Percentiles rank a stretch among this genome's conserved stretches.
Conservation (phyloP, 768 basidiomycete genomes). For the Lactifluus subvellereus region DNA sequence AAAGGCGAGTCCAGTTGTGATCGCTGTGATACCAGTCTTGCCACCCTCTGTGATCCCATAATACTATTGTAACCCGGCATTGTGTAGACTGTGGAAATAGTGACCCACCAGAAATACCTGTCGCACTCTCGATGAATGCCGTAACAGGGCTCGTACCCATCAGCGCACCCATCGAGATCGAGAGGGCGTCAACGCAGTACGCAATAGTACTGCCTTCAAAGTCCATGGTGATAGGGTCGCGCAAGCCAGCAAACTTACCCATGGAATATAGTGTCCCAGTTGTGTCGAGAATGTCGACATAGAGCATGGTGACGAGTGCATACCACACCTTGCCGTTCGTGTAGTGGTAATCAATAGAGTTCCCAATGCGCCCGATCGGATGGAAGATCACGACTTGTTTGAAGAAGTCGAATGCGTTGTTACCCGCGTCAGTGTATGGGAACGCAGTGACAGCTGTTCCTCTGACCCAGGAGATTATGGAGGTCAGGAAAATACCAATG, state of each 20-base stretch:
- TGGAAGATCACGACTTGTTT: slow-evolving; percentile 78
- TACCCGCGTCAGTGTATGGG: slow-evolving; percentile 62
- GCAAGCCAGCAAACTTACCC: slow-evolving; percentile 87
- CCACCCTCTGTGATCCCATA: slow-evolving; percentile 58
- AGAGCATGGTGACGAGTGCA: slow-evolving; percentile 82
- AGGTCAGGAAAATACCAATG: slow-evolving; percentile 77
- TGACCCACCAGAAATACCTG: slow-evolving; percentile 59
- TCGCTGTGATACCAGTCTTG: slow-evolving; percentile 78
- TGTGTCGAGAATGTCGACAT: slow-evolving; percentile 71
- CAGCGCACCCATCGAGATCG: slow-evolving; percentile 74
- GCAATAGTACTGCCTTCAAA: slow-evolving; percentile 81
- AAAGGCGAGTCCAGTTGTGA: slow-evolving; percentile 68
- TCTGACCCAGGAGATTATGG: slow-evolving; percentile 86
- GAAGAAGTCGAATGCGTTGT: slow-evolving; percentile 77
- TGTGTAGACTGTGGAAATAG: no score
- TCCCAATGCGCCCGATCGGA: slow-evolving; percentile 53
- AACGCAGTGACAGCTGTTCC: slow-evolving; percentile 75
- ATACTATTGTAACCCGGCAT: slow-evolving; percentile 11
- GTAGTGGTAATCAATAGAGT: slow-evolving; percentile 44
- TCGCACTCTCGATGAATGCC: slow-evolving; percentile 77
- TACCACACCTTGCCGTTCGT: slow-evolving; percentile 77
- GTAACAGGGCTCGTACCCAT: slow-evolving; percentile 79
- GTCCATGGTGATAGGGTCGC: slow-evolving; percentile 77
- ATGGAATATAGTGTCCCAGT: slow-evolving; percentile 81
- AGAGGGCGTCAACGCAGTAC: slow-evolving; percentile 79